Evolutionary conservation across 495 filamentous ascomycete species (phyloP).

Genomic region (Penicillium soppii): DNA sequence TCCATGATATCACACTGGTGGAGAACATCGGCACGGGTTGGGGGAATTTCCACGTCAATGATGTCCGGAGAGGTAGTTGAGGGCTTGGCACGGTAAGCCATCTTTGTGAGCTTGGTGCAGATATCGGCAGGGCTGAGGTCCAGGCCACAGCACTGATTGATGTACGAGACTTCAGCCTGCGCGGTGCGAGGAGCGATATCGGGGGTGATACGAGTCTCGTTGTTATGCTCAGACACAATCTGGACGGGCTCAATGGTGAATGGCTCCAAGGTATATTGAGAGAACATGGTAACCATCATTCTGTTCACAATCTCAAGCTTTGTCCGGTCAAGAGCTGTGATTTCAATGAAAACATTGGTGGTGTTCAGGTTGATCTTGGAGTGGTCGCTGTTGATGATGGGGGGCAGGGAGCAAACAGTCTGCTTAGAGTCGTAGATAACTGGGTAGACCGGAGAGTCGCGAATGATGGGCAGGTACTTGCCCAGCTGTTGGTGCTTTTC

Average conservation of each 20-base stretch:
- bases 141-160: conserved; percentile 89
- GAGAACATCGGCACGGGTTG: conserved; percentile 89
- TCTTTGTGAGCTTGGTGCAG: conserved; percentile 74
- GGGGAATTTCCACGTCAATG: conserved; percentile 78
- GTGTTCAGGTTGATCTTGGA: conserved; percentile 92
- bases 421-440: conserved; percentile 89
- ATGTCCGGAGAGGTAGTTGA: conserved; percentile 61
- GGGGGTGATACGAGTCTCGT: conserved; percentile 73
- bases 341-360: conserved; percentile 92
- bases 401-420: conserved; percentile 88
- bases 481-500: conserved; percentile 85
- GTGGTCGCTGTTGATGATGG: conserved; percentile 96
- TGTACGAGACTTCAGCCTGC: conserved; percentile 83
- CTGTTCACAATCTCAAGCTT: conserved; percentile 95
- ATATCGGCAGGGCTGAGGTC: conserved; percentile 68
- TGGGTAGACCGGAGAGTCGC: conserved; percentile 92
- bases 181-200: conserved; percentile 72
- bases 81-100: conserved; percentile 78
- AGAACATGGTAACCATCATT: conserved; percentile 97
- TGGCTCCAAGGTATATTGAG: conserved; percentile 78
- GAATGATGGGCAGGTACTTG: conserved; percentile 86
- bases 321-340: conserved; percentile 94
- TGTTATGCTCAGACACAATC: conserved; percentile 88
- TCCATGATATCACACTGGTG: conserved; percentile 99
- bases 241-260: conserved; percentile 94